These are phyloP conservation scores for Elaeis guineensis DNA, from an alignment of 176 grass and related monocot species.

Conservation along the genomic window DNA sequence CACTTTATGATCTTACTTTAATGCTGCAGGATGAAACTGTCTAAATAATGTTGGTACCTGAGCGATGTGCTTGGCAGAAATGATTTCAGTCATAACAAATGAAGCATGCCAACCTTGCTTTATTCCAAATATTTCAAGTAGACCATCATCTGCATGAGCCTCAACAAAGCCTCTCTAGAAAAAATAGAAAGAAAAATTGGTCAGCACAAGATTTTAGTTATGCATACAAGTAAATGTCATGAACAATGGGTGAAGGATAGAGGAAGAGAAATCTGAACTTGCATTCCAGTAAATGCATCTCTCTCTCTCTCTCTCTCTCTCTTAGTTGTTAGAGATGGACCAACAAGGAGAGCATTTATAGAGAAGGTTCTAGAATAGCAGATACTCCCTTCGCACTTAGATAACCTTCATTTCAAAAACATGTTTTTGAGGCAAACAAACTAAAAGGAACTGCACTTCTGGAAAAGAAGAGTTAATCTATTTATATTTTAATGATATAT, in stretches of 20 bases:
- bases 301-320: too few relatives aligned
- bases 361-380: too few relatives aligned
- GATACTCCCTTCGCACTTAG: too few relatives aligned
- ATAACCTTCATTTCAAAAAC: too few relatives aligned
- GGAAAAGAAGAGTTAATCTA: too few relatives aligned
- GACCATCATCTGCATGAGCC: slow-evolving; percentile 83
- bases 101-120: slow-evolving; percentile 99
- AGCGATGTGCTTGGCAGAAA: slow-evolving; percentile 89
- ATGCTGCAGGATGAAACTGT: not conserved
- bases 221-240: not conserved
- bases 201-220: not conserved
- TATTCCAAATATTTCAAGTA: slow-evolving; percentile 97
- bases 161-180: slow-evolving; percentile 71
- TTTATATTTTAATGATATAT: too few relatives aligned
- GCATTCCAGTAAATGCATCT: too few relatives aligned
- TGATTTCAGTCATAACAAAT: slow-evolving; percentile 88
- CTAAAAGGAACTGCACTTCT: too few relatives aligned
- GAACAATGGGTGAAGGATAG: not conserved
- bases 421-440: too few relatives aligned
- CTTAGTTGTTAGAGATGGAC: too few relatives aligned
- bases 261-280: too few relatives aligned
- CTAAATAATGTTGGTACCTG: slow-evolving; percentile 42
- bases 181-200: slow-evolving; percentile 4
- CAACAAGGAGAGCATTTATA: too few relatives aligned
- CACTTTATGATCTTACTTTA: not conserved